Evolutionary conservation across 2,329 filamentous ascomycete species (phyloP).

Genomic region (Neofusicoccum parvum): DNA sequence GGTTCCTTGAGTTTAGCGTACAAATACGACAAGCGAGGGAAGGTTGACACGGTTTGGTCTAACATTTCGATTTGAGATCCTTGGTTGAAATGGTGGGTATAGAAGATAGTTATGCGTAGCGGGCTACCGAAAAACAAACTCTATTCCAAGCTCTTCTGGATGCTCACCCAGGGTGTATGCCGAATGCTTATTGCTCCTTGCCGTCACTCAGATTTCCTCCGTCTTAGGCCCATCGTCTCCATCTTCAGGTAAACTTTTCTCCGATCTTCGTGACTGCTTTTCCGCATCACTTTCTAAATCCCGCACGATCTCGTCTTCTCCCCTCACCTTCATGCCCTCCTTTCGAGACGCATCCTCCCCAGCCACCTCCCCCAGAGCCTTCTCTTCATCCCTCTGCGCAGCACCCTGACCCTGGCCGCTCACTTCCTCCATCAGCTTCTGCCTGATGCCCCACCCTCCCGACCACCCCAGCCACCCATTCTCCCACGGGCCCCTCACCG

Average conservation of each 20-base stretch:
- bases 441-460: conserved; percentile 57
- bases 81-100: too few species aligned
- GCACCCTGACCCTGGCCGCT: conserved; percentile 16
- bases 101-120: too few species aligned
- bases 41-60: too few species aligned
- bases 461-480: conserved; percentile 62
- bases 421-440: conserved; percentile 42
- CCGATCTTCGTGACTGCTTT: conserved; percentile 12
- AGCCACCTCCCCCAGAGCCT: conserved; percentile 28
- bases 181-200: background rate
- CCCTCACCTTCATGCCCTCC: conserved; percentile 24
- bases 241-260: conserved; percentile 19
- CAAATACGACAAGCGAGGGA: too few species aligned
- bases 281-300: conserved; percentile 10
- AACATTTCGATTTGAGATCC: too few species aligned
- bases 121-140: too few species aligned
- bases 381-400: conserved; percentile 22
- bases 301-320: background rate
- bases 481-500: conserved; percentile 58
- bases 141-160: background rate
- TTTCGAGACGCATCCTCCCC: conserved; percentile 24
- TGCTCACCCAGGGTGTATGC: background rate
- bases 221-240: conserved; percentile 10
- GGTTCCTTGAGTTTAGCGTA: too few species aligned
- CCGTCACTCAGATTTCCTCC: background rate